Percentiles rank a stretch among this genome's conserved stretches.
Conservation (phyloP, 257 asterid genomes). For the Cordia subcordata region DNA sequence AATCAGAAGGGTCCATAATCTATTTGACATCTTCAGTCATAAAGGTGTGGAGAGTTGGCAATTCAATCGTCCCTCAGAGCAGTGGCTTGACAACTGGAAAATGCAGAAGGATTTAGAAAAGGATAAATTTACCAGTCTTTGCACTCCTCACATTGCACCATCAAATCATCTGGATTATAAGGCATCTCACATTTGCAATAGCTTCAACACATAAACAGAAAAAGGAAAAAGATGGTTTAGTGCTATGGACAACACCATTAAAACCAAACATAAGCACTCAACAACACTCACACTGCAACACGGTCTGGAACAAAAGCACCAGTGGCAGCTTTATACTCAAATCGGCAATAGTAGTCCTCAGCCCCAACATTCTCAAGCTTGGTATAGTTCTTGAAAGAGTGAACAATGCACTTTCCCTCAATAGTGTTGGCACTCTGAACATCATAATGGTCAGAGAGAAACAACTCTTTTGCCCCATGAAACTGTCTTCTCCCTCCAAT, state of each 20-base stretch:
- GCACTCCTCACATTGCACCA: constrained; percentile 90
- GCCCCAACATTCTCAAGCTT: constrained; percentile 80
- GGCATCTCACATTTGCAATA: constrained; percentile 94
- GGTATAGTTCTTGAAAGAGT: constrained; percentile 71
- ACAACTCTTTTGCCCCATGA: constrained; percentile 86
- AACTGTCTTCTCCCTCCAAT: constrained; percentile 86
- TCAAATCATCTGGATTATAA: constrained; percentile 80
- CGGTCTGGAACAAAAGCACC: constrained; percentile 93
- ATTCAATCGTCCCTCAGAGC: too few relatives aligned
- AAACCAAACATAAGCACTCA: not conserved
- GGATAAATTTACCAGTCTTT: constrained; percentile 37
- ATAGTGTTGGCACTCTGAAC: constrained; percentile 90
- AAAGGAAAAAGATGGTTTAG: not conserved
- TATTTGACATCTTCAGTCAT: too few relatives aligned
- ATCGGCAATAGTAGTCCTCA: constrained; percentile 78
- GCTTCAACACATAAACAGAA: constrained; percentile 29
- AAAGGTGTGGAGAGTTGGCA: too few relatives aligned
- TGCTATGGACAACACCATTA: not conserved
- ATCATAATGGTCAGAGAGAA: constrained; percentile 77
- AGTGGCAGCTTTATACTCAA: constrained; percentile 85
- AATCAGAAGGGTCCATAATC: too few relatives aligned
- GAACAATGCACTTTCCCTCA: constrained; percentile 85
- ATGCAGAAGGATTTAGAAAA: not conserved
- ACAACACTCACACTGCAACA: constrained; percentile 74
- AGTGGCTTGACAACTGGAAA: not conserved